These are phyloP conservation scores for Amoebophrya sp. DNA, from an alignment of 169 alveolate species.

Conservation along the genomic window DNA sequence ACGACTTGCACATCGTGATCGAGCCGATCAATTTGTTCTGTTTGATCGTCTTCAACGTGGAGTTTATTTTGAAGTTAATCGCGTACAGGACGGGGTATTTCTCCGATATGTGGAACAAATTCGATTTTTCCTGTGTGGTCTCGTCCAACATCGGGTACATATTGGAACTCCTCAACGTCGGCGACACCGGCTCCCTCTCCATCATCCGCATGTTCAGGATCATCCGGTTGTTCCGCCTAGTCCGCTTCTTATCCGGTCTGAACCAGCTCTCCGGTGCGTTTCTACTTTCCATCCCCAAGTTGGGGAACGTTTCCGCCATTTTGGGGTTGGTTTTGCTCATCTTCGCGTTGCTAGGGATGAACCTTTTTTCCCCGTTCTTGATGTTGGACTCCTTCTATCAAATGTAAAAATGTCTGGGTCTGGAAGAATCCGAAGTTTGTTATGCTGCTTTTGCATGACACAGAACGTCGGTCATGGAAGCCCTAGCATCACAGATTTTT, in stretches of 20 bases:
- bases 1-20: background rate
- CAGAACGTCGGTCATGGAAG: no score
- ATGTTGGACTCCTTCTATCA: background rate
- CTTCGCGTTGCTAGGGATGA: conserved; percentile 42
- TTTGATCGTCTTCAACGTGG: background rate
- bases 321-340: conserved; percentile 35
- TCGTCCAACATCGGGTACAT: background rate
- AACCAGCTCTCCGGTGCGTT: background rate
- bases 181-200: background rate
- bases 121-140: background rate
- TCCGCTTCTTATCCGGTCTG: conserved; percentile 39
- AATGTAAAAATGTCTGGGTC: no score
- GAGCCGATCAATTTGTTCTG: background rate
- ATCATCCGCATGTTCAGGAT: conserved; percentile 37
- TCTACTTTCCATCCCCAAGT: background rate
- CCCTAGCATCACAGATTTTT: no score
- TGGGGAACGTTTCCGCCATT: background rate
- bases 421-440: no score
- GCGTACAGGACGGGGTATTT: background rate
- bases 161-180: background rate
- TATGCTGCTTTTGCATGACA: no score
- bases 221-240: conserved; percentile 42
- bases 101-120: background rate
- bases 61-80: background rate
- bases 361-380: conserved; percentile 34